phyloP scores from a whole-genome alignment of 2,329 filamentous ascomycete species.

The Fusarium decemcellulare region DNA sequence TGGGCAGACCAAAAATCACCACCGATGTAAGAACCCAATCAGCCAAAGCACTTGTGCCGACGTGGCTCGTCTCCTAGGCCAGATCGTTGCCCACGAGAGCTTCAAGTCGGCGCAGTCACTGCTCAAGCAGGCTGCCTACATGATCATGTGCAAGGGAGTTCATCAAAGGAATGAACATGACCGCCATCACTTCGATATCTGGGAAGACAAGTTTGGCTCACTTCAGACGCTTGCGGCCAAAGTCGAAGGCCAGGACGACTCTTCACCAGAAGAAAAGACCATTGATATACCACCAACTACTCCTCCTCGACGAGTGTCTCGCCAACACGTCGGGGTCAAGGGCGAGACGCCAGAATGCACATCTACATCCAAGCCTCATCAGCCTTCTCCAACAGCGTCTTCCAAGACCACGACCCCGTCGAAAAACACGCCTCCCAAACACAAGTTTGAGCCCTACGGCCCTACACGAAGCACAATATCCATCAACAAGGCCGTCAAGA shows the following conservation, averaged over 20 bases:
- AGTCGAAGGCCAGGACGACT: constrained; percentile 18
- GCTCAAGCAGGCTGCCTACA: constrained; percentile 27
- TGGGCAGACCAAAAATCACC: neutral
- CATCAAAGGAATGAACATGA: constrained; percentile 11
- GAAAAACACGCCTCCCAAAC: constrained; percentile 8
- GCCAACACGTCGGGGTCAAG: constrained; percentile 3
- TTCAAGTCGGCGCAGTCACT: constrained; percentile 27
- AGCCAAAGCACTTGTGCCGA: constrained; percentile 9
- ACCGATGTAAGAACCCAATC: constrained; percentile 9
- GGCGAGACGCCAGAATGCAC: neutral
- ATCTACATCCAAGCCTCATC: neutral
- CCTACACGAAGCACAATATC: neutral
- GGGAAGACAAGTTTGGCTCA: constrained; percentile 28
- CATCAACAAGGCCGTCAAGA: constrained; percentile 38
- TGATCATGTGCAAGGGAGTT: constrained; percentile 32
- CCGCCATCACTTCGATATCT: constrained; percentile 6
- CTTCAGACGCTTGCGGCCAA: constrained; percentile 11
- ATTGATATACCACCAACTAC: neutral
- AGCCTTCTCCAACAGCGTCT: neutral
- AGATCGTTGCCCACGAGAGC: constrained; percentile 21
- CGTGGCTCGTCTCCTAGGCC: constrained; percentile 21
- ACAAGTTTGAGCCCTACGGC: constrained; percentile 39
- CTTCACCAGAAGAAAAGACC: neutral
- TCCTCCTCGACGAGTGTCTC: neutral
- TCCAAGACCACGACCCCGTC: neutral